These are phyloP conservation scores for Schwanniomyces occidentalis DNA, from an alignment of 805 yeast genomes.

Conservation along the genomic window DNA sequence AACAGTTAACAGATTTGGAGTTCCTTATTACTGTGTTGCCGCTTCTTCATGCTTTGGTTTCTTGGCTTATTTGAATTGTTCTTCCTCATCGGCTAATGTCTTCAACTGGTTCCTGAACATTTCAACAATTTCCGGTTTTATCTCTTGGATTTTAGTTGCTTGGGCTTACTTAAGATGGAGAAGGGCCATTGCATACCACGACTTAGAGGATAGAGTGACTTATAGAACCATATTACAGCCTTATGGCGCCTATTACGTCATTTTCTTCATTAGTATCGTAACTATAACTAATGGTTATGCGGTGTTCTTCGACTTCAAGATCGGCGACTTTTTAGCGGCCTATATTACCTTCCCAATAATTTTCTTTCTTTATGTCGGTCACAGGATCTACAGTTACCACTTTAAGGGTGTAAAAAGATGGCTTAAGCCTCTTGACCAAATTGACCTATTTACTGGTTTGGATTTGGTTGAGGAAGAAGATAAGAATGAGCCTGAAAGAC, in stretches of 20 bases:
- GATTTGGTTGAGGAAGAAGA: conserved; percentile 60
- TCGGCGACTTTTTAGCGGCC: conserved; percentile 66
- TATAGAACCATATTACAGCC: conserved; percentile 59
- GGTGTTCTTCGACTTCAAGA: conserved; percentile 59
- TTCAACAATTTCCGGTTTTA: conserved; percentile 64
- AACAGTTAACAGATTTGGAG: conserved; percentile 44
- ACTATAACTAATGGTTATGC: conserved; percentile 73
- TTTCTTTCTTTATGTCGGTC: conserved; percentile 55
- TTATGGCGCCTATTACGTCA: conserved; percentile 54
- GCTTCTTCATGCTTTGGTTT: conserved; percentile 40
- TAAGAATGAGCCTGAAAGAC: conserved; percentile 33
- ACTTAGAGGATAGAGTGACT: conserved; percentile 55
- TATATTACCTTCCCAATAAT: conserved; percentile 66
- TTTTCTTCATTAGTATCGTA: conserved; percentile 50
- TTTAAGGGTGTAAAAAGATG: conserved; percentile 30
- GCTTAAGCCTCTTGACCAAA: conserved; percentile 53
- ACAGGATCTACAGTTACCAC: conserved; percentile 45
- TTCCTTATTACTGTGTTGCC: conserved; percentile 35
- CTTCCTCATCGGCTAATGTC: conserved; percentile 52
- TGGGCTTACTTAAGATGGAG: conserved; percentile 62
- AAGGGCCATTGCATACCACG: conserved; percentile 57
- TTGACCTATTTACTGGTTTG: conserved; percentile 62
- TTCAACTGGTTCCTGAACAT: conserved; percentile 68
- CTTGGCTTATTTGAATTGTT: conserved; percentile 55
- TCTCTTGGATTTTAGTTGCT: conserved; percentile 59